Evolutionary conservation across 768 basidiomycete genomes (phyloP), one percentile per base, ranked within the genome.

Genomic region (Leccinum subgranulosum): DNA sequence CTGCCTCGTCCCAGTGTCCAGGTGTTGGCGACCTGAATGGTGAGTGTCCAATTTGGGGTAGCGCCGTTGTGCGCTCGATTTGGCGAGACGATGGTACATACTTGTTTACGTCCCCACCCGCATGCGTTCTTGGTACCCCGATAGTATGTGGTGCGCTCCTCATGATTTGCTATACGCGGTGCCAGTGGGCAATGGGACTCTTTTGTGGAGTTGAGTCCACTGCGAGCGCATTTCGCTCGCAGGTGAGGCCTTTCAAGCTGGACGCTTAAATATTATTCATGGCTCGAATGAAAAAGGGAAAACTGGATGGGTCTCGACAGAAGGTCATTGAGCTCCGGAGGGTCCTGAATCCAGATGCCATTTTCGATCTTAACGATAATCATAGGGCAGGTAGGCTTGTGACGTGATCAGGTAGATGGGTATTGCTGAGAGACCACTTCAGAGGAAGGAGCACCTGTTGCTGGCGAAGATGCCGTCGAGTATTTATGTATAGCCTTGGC

Each of bases 91-190:
- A n/a, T 17, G 36, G 8, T 39, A 17, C 17, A 15, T 34, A 34
- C 33, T 15, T 34, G 14, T 64, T 66, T 1, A 34, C 33, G 33
- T 34, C 14, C 33, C 14, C 33, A 15, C 33, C 14, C 14, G 5
- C 12, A 34, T 55, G 72, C 6, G 49, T 69, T 43, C 17, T 47
- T 36, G 33, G 8, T 54, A 79, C 81, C 0, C 84, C 85, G 1
- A 80, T 31, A 31, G 29, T 86, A 31, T 78, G 77, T 33, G 85
- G 85, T 2, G 80, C 81, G 3, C 72, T 86, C 21, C 71, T 86
- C 4, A 77, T 81, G 0, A 49, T 66, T 10, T 66, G 72, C 3
- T 84, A 79, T 62, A 66, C 77, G 3, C 85, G 84, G 84, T 23
- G 23, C 23, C 23, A 23, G 23, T 83, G 80, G 80, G 74, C 77